Conservation (phyloP, 768 basidiomycete species). For the Russula sp. region DNA sequence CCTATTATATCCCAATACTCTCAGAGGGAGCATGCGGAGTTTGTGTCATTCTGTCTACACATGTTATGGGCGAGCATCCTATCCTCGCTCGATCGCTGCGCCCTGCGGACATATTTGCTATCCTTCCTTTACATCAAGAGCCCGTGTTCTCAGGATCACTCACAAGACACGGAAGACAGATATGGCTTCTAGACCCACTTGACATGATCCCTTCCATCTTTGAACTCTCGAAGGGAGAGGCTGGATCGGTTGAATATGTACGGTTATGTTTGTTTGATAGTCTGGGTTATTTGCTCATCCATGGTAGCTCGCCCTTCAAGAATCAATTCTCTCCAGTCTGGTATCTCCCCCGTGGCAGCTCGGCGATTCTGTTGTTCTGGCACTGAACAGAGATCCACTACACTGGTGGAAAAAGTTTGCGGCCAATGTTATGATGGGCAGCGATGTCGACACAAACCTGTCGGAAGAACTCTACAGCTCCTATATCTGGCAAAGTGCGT, state of each 20-base stretch:
- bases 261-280: neutral
- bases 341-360: slow-evolving; percentile 35
- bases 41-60: slow-evolving; percentile 34
- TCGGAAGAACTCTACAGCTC: slow-evolving; percentile 40
- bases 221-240: slow-evolving; percentile 26
- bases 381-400: slow-evolving; percentile 30
- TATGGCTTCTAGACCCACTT: slow-evolving; percentile 49
- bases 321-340: slow-evolving; percentile 30
- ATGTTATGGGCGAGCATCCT: slow-evolving; percentile 31
- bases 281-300: neutral
- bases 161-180: slow-evolving; percentile 33
- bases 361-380: slow-evolving; percentile 25
- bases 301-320: slow-evolving; percentile 24
- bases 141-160: slow-evolving; percentile 35
- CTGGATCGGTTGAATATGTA: neutral
- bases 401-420: slow-evolving; percentile 39
- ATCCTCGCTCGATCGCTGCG: slow-evolving; percentile 30
- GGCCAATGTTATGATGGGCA: slow-evolving; percentile 30
- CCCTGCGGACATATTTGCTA: slow-evolving; percentile 38
- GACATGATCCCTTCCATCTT: slow-evolving; percentile 46
- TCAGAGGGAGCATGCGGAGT: slow-evolving; percentile 29
- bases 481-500: slow-evolving; percentile 38
- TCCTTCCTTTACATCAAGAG: slow-evolving; percentile 40
- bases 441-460: slow-evolving; percentile 30
- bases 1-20: slow-evolving; percentile 34